Evolutionary conservation across 441 rosid genomes (phyloP).

Genomic region (Metrosideros polymorpha): DNA sequence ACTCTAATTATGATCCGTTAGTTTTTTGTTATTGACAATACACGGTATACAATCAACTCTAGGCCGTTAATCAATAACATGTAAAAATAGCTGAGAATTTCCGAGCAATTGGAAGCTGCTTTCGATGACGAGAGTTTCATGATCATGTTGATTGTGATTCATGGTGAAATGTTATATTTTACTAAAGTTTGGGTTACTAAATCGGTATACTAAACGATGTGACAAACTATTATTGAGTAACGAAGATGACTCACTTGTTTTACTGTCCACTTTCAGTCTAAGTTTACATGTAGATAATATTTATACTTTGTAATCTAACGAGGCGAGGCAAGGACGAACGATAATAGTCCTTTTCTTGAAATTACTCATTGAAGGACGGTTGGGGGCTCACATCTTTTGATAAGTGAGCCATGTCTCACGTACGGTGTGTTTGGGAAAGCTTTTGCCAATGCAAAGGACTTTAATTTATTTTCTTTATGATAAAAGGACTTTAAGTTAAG

Average conservation of each 20-base stretch:
- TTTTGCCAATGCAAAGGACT: too few species aligned
- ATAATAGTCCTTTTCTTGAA: rapidly evolving
- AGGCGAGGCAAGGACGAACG: background rate
- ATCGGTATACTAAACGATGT: background rate
- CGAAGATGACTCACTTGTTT: background rate
- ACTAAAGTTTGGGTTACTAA: background rate
- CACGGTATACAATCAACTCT: too few species aligned
- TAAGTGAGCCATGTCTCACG: background rate
- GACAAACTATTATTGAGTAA: background rate
- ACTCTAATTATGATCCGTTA: too few species aligned
- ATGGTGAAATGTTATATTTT: background rate
- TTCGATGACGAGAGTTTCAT: too few species aligned
- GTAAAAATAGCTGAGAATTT: too few species aligned
- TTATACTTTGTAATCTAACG: background rate
- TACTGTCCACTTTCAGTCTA: background rate
- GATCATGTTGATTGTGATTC: background rate
- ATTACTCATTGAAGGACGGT: background rate
- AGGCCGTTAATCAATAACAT: too few species aligned
- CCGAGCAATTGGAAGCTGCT: too few species aligned
- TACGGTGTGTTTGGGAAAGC: too few species aligned
- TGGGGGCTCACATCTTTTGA: background rate
- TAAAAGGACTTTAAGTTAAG: too few species aligned
- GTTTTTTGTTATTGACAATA: too few species aligned
- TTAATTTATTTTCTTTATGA: too few species aligned
- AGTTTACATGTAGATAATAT: background rate